phyloP scores from a whole-genome alignment of 2,329 filamentous ascomycete genomes.

The Eurotiales sp. region DNA sequence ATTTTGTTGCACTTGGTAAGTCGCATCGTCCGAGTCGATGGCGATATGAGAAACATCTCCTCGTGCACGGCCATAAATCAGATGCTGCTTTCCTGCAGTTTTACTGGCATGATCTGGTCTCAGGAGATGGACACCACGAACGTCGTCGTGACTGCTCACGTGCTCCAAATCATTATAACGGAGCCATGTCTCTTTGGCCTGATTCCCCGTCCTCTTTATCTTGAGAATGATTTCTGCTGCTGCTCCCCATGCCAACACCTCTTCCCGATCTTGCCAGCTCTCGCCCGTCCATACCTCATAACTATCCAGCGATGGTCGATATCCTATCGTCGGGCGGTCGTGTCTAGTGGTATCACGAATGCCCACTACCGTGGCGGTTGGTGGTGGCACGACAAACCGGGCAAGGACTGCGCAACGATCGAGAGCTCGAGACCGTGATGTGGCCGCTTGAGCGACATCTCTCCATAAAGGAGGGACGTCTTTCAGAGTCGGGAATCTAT shows the following conservation, averaged over 20 bases:
- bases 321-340: constrained; percentile 54
- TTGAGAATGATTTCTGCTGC: constrained; percentile 55
- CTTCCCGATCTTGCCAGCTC: constrained; percentile 48
- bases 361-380: constrained; percentile 38
- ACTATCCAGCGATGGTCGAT: constrained; percentile 56
- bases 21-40: constrained; percentile 27
- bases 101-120: constrained; percentile 36
- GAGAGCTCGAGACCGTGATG: constrained; percentile 55
- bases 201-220: constrained; percentile 42
- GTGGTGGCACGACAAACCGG: constrained; percentile 48
- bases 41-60: constrained; percentile 47
- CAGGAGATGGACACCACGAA: constrained; percentile 55
- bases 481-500: constrained; percentile 37
- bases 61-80: constrained; percentile 56
- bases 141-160: constrained; percentile 55
- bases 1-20: constrained; percentile 32
- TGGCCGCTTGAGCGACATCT: constrained; percentile 52
- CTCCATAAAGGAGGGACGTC: constrained; percentile 40
- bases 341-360: constrained; percentile 32
- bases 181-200: constrained; percentile 42
- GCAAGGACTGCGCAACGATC: constrained; percentile 55
- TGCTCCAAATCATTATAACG: constrained; percentile 51
- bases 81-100: constrained; percentile 36
- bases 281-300: constrained; percentile 51
- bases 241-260: constrained; percentile 59